These are phyloP conservation scores for Lonicera japonica DNA, from an alignment of 129 eudicot genomes.

Conservation along the genomic window DNA sequence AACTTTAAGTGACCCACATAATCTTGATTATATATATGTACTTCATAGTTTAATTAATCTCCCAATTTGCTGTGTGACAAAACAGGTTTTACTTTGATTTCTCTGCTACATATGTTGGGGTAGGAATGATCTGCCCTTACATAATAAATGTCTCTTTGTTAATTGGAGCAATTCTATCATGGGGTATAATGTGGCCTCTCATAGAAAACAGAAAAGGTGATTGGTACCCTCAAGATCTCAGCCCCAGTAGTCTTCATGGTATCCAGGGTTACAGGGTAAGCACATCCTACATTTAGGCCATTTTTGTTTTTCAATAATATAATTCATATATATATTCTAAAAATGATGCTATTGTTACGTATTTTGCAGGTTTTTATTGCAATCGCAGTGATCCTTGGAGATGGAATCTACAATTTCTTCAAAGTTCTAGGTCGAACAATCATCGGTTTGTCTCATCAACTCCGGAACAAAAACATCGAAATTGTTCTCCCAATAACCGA, in stretches of 20 bases:
- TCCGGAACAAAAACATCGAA: neutral
- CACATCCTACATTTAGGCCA: neutral
- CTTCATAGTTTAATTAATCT: too few relatives aligned
- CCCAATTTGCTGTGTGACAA: too few relatives aligned
- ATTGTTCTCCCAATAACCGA: neutral
- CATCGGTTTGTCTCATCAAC: neutral
- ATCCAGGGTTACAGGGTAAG: constrained; percentile 2
- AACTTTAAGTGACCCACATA: too few relatives aligned
- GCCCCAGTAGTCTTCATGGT: neutral
- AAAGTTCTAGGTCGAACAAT: neutral
- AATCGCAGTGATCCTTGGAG: constrained; percentile 62
- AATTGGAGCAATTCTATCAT: constrained; percentile 3
- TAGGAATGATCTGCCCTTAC: constrained; percentile 41
- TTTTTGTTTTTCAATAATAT: too few relatives aligned
- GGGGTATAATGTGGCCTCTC: neutral
- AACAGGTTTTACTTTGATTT: constrained; percentile 34
- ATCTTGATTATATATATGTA: too few relatives aligned
- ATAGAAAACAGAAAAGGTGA: neutral
- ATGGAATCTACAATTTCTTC: constrained; percentile 27
- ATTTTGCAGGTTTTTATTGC: constrained; percentile 41
- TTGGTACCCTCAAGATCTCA: neutral
- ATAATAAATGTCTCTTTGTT: constrained; percentile 27
- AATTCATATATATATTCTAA: too few relatives aligned
- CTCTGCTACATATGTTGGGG: constrained; percentile 42
- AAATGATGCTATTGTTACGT: too few relatives aligned